These are phyloP conservation scores for Phytophthora kernoviae DNA, from an alignment of 352 stramenopile genomes.

Conservation along the genomic window DNA sequence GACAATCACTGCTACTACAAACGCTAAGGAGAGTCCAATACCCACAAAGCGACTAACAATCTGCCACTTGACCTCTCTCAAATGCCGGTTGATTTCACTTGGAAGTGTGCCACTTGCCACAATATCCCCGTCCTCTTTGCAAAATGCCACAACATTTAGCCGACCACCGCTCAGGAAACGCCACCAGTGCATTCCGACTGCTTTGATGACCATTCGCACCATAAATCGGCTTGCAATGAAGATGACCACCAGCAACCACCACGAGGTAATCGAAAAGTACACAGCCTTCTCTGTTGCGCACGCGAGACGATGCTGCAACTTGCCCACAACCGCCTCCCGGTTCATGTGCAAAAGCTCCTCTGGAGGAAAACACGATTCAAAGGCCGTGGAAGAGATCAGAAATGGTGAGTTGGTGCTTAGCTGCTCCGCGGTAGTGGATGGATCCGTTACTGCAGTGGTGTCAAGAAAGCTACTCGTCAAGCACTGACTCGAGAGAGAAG, in stretches of 20 bases:
- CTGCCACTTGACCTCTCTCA: constrained; percentile 50
- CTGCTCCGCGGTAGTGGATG: constrained; percentile 11
- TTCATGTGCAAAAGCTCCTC: constrained; percentile 2
- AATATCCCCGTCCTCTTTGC: constrained; percentile 53
- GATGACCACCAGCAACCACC: constrained; percentile 67
- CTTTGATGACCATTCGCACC: constrained; percentile 52
- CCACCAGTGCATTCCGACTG: constrained; percentile 56
- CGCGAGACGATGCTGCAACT: constrained; percentile 42
- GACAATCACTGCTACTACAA: constrained; percentile 14
- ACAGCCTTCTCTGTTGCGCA: constrained; percentile 64
- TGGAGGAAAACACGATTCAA: constrained; percentile 29
- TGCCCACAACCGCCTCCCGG: constrained; percentile 23
- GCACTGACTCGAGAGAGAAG: constrained; percentile 30
- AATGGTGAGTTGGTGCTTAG: constrained; percentile 26
- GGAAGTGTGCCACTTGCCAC: constrained; percentile 35
- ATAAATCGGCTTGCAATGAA: constrained; percentile 49
- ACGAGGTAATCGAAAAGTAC: constrained; percentile 63
- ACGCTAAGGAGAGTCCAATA: constrained; percentile 23
- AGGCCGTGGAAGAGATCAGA: constrained; percentile 20
- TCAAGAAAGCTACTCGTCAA: constrained; percentile 22
- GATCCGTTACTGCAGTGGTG: constrained; percentile 11
- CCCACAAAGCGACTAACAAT: constrained; percentile 40
- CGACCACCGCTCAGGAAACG: constrained; percentile 56
- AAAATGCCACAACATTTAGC: constrained; percentile 63
- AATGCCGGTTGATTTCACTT: constrained; percentile 38